Conservation (phyloP, 306 rosid species). For the Ceratonia siliqua region DNA sequence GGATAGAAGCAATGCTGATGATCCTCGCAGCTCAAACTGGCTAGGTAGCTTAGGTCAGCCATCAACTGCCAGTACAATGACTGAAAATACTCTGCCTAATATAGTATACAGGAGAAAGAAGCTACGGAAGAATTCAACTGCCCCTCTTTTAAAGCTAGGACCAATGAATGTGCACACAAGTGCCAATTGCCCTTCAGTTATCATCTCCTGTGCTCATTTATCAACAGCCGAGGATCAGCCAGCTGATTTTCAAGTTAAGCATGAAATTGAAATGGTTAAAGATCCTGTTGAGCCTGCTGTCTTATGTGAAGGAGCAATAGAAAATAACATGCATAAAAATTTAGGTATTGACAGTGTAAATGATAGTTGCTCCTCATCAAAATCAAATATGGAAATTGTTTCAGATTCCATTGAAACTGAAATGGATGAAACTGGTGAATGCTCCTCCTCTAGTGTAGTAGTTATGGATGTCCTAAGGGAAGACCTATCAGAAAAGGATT, state of each 20-base stretch:
- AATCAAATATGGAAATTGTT: slow-evolving; percentile 69
- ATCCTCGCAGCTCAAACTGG: slow-evolving; percentile 46
- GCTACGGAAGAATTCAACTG: slow-evolving; percentile 40
- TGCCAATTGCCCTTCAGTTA: slow-evolving; percentile 52
- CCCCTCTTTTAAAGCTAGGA: slow-evolving; percentile 36
- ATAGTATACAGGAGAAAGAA: slow-evolving; percentile 76
- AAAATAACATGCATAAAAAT: slow-evolving; percentile 41
- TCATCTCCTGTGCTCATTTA: slow-evolving; percentile 50
- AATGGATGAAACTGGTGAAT: slow-evolving; percentile 74
- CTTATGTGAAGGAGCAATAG: slow-evolving; percentile 43
- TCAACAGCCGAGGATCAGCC: slow-evolving; percentile 51
- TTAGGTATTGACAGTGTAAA: slow-evolving; percentile 65
- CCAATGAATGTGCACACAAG: slow-evolving; percentile 38
- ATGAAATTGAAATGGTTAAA: slow-evolving; percentile 41
- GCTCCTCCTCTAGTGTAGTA: slow-evolving; percentile 76
- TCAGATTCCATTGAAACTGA: slow-evolving; percentile 54
- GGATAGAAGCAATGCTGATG: slow-evolving; percentile 45
- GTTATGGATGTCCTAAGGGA: slow-evolving; percentile 52
- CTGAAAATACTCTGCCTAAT: slow-evolving; percentile 47
- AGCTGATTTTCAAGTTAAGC: slow-evolving; percentile 45
- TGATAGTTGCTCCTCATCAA: slow-evolving; percentile 91
- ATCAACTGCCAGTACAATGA: slow-evolving; percentile 58
- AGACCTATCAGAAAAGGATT: slow-evolving; percentile 66
- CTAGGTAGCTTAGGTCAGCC: slow-evolving; percentile 46
- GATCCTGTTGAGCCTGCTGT: slow-evolving; percentile 31